Evolutionary conservation across 148 eudicot species (phyloP).

Genomic region (Chenopodium album): DNA sequence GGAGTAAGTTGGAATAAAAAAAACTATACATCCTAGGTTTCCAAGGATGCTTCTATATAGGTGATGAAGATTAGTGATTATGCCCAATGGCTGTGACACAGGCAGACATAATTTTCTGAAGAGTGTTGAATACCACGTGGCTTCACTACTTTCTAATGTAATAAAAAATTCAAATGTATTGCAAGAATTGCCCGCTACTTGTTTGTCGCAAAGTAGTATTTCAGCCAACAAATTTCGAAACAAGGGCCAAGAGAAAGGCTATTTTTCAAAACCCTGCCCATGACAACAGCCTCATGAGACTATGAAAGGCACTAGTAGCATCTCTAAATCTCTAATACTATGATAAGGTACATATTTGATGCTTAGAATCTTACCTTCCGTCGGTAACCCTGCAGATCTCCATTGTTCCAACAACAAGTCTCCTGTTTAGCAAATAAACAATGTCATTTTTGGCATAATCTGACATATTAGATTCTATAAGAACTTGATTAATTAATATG

Average conservation of each 20-base stretch:
- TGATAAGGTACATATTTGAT: not conserved
- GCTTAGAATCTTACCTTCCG: conserved; percentile 45
- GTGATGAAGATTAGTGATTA: too few relatives aligned
- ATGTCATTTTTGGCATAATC: not conserved
- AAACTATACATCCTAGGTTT: too few relatives aligned
- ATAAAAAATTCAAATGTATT: not conserved
- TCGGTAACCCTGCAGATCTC: conserved; percentile 64
- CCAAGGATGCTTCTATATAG: not conserved
- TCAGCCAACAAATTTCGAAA: not conserved
- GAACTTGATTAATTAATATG: not conserved
- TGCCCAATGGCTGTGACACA: not conserved
- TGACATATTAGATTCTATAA: not conserved
- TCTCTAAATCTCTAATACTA: not conserved
- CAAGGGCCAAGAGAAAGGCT: not conserved
- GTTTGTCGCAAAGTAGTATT: not conserved
- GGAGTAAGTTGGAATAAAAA: not conserved
- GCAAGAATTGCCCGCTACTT: not conserved
- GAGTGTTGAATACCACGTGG: not conserved
- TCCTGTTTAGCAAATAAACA: conserved; percentile 46
- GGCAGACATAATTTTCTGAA: not conserved
- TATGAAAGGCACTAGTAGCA: not conserved
- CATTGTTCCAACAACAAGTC: conserved; percentile 63
- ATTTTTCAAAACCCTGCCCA: not conserved
- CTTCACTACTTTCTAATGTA: not conserved
- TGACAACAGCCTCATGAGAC: not conserved